A percentile compares a stretch with the other conserved stretches of the same genome.
Conservation (phyloP, 805 yeast species). For the Brettanomyces bruxellensis region DNA sequence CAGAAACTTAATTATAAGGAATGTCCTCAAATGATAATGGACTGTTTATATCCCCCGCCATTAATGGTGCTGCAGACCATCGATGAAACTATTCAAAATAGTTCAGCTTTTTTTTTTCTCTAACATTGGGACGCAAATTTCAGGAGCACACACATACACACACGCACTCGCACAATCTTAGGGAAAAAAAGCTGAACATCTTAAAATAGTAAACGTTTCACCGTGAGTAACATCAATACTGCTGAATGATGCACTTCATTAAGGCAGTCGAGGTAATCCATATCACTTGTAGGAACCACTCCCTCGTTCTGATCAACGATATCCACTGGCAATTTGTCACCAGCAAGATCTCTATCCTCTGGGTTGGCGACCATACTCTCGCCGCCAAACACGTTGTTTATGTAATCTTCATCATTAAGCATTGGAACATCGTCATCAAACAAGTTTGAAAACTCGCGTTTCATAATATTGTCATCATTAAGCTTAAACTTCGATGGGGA, state of each 20-base stretch:
- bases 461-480: constrained; percentile 16
- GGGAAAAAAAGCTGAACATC: not conserved
- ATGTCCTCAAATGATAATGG: constrained; percentile 27
- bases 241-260: constrained; percentile 34
- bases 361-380: not conserved
- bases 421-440: constrained; percentile 17
- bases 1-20: constrained; percentile 4
- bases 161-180: not conserved
- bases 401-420: not conserved
- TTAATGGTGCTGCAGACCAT: constrained; percentile 34
- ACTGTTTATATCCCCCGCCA: constrained; percentile 18
- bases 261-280: constrained; percentile 26
- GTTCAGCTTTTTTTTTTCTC: not conserved
- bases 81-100: not conserved
- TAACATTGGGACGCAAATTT: not conserved
- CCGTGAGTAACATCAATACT: constrained; percentile 21
- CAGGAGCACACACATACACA: constrained; percentile 3
- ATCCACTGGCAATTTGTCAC: not conserved
- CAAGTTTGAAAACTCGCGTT: constrained; percentile 20
- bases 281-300: constrained; percentile 4
- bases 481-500: constrained; percentile 22
- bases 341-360: not conserved
- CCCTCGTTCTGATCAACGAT: not conserved
- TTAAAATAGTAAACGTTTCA: not conserved
- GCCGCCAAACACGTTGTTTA: not conserved